Conservation (phyloP, 306 rosid genomes). For the Spatholobus suberectus region DNA sequence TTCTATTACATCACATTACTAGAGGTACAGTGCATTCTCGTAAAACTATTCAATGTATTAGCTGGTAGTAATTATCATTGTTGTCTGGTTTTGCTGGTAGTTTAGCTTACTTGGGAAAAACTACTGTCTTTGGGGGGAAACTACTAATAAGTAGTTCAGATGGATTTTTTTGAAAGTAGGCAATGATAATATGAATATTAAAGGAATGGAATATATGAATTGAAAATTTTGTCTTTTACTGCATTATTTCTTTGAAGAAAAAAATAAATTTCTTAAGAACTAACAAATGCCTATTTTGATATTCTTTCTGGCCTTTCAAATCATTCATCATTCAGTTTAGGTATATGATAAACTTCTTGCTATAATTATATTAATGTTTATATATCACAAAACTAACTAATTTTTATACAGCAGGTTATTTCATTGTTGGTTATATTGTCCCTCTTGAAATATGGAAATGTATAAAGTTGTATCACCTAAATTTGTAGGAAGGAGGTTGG, state of each 20-base stretch:
- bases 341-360: neutral
- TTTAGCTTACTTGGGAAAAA: neutral
- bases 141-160: neutral
- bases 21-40: constrained; percentile 60
- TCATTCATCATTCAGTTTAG: constrained; percentile 5
- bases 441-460: neutral
- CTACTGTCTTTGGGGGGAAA: neutral
- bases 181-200: neutral
- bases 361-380: neutral
- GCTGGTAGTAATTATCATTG: neutral
- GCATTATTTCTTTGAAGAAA: neutral
- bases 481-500: neutral
- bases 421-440: neutral
- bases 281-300: neutral
- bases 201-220: constrained; percentile 9
- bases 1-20: constrained; percentile 87
- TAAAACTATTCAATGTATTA: constrained; percentile 4
- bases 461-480: constrained; percentile 6
- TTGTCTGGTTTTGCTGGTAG: neutral
- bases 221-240: neutral
- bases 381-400: neutral
- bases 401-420: neutral
- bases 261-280: neutral
- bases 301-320: neutral
- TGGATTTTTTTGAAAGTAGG: neutral